phyloP scores from a whole-genome alignment of 2,329 filamentous ascomycete genomes.

The Samsoniella hepiali region DNA sequence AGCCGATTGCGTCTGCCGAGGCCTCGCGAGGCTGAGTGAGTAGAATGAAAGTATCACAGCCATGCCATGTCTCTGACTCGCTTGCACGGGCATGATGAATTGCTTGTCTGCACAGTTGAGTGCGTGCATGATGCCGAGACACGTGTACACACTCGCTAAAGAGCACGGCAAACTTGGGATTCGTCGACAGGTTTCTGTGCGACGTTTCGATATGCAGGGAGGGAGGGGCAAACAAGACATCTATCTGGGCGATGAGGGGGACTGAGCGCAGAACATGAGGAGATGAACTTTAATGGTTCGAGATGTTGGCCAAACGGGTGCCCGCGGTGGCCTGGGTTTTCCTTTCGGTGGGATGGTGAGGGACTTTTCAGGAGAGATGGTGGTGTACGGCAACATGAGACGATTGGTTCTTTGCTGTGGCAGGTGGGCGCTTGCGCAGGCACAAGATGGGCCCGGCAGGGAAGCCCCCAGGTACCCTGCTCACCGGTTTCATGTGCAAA shows the following conservation, averaged over 20 bases:
- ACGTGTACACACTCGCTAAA: background rate
- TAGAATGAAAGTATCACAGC: too few species aligned
- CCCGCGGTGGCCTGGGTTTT: background rate
- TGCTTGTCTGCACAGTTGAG: too few species aligned
- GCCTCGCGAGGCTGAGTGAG: too few species aligned
- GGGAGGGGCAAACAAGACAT: background rate
- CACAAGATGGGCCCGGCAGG: background rate
- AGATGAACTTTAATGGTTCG: background rate
- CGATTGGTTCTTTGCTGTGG: constrained; percentile 3
- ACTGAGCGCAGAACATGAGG: background rate
- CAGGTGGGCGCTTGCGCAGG: constrained; percentile 9
- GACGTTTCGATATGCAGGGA: background rate
- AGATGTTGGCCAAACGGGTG: background rate
- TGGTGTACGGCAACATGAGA: background rate
- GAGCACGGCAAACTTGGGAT: background rate
- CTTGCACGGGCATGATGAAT: too few species aligned
- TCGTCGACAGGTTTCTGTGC: too few species aligned
- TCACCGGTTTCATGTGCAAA: background rate
- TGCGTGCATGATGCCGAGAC: too few species aligned
- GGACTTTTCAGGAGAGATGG: background rate
- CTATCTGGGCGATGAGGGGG: background rate
- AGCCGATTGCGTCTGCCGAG: too few species aligned
- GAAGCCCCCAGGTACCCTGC: background rate
- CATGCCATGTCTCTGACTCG: too few species aligned
- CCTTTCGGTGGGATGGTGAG: background rate